A percentile compares a stretch with the other conserved stretches of the same genome.
Conservation (phyloP, 345 rosid genomes). For the Litchi chinensis region DNA sequence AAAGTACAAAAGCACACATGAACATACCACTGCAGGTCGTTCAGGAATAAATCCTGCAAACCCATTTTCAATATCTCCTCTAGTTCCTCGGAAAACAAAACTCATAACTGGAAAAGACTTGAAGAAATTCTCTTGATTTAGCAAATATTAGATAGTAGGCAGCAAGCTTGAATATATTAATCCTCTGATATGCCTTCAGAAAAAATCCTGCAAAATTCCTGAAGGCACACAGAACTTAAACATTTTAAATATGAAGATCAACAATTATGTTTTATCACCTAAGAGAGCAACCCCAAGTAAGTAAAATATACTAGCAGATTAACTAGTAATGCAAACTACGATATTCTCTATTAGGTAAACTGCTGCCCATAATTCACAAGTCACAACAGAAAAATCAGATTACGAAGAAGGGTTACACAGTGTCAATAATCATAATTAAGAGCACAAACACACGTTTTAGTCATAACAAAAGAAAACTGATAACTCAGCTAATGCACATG, state of each 20-base stretch:
- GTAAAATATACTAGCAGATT: neutral
- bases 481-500: too few species aligned
- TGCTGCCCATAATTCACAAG: neutral
- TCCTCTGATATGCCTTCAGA: conserved; percentile 6
- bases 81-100: conserved; percentile 59
- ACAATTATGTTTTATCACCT: neutral
- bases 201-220: conserved; percentile 26
- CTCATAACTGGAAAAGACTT: conserved; percentile 42
- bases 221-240: neutral
- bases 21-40: conserved; percentile 57
- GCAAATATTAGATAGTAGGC: neutral
- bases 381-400: conserved; percentile 1
- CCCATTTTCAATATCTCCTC: conserved; percentile 65
- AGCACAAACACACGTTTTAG: neutral
- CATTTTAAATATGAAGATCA: neutral
- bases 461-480: neutral
- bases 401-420: neutral
- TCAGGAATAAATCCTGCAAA: conserved; percentile 55
- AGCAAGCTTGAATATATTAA: conserved; percentile 11
- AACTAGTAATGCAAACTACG: neutral
- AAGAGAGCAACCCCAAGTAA: neutral
- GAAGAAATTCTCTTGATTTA: neutral
- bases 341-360: neutral
- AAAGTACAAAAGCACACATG: neutral
- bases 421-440: neutral